A percentile compares a stretch with the other conserved stretches of the same genome.
Conservation (phyloP, 163 green algal species). For the Coccomyxa subellipsoidea region DNA sequence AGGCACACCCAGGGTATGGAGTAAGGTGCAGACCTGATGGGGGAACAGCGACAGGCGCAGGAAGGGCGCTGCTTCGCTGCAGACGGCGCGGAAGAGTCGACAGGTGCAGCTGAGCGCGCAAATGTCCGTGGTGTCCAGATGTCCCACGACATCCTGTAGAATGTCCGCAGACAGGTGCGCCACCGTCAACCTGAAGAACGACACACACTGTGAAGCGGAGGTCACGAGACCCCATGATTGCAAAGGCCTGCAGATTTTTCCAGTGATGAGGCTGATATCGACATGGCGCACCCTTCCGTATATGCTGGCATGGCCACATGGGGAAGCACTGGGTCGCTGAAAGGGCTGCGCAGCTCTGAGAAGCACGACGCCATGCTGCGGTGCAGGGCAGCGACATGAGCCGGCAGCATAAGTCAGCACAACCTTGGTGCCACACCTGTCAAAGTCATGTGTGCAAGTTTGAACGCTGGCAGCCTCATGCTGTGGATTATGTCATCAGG, state of each 20-base stretch:
- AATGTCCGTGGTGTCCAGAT: slow-evolving; percentile 16
- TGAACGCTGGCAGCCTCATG: too few species aligned
- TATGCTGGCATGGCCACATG: neutral
- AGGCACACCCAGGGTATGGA: neutral
- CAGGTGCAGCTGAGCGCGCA: slow-evolving; percentile 23
- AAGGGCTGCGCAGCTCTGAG: neutral
- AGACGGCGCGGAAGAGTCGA: slow-evolving; percentile 26
- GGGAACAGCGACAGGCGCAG: slow-evolving; percentile 68
- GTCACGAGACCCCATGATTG: too few species aligned
- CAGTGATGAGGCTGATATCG: neutral
- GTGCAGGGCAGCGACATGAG: neutral
- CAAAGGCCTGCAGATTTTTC: too few species aligned
- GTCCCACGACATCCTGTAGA: slow-evolving; percentile 9
- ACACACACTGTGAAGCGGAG: neutral
- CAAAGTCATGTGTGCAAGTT: too few species aligned
- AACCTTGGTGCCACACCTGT: too few species aligned
- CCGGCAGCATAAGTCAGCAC: neutral
- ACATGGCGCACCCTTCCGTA: neutral
- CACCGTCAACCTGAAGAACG: slow-evolving; percentile 5
- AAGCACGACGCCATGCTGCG: slow-evolving; percentile 10
- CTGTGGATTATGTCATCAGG: too few species aligned
- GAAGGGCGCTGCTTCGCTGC: slow-evolving; percentile 45
- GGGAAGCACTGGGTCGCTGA: neutral
- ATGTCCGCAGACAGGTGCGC: slow-evolving; percentile 4
- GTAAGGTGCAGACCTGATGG: slow-evolving; percentile 50